phyloP scores from a whole-genome alignment of 202 grass and related monocot species.

The Schoenoplectus triqueter region DNA sequence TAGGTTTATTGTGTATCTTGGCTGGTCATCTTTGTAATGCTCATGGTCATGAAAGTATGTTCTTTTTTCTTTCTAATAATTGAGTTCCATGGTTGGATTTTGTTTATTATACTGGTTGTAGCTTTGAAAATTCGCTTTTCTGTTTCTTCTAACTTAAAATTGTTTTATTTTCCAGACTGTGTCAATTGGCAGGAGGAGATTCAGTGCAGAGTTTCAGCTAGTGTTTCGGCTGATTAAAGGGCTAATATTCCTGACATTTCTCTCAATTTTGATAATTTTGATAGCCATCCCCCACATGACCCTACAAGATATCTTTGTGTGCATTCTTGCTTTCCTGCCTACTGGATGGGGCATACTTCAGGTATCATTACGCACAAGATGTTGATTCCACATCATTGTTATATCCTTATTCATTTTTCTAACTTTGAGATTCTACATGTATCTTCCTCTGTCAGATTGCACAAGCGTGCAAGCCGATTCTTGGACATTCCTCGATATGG shows the following conservation, averaged over 20 bases:
- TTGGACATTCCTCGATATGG: constrained; percentile 58
- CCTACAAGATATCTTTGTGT: constrained; percentile 85
- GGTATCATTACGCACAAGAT: constrained; percentile 46
- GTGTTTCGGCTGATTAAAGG: constrained; percentile 96
- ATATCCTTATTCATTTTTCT: not conserved
- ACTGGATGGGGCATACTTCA: constrained; percentile 94
- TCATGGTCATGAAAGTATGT: constrained; percentile 88
- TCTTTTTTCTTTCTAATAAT: not conserved
- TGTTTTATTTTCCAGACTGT: constrained; percentile 61
- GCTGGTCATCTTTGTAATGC: constrained; percentile 85
- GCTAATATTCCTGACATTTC: constrained; percentile 82
- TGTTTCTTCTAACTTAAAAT: constrained; percentile 6
- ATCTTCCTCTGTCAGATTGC: constrained; percentile 53
- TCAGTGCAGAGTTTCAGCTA: constrained; percentile 93
- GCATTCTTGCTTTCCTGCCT: constrained; percentile 91
- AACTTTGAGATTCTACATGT: not conserved
- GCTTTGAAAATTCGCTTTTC: not conserved
- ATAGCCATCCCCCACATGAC: constrained; percentile 86
- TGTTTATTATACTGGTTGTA: constrained; percentile 10
- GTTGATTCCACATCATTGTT: not conserved
- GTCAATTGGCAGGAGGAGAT: constrained; percentile 68
- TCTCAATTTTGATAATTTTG: constrained; percentile 67
- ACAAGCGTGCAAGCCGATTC: constrained; percentile 62
- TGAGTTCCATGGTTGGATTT: not conserved
- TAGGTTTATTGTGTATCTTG: constrained; percentile 96